Evolutionary conservation across 2,329 filamentous ascomycete genomes (phyloP).

Genomic region (Elsinoe batatas): DNA sequence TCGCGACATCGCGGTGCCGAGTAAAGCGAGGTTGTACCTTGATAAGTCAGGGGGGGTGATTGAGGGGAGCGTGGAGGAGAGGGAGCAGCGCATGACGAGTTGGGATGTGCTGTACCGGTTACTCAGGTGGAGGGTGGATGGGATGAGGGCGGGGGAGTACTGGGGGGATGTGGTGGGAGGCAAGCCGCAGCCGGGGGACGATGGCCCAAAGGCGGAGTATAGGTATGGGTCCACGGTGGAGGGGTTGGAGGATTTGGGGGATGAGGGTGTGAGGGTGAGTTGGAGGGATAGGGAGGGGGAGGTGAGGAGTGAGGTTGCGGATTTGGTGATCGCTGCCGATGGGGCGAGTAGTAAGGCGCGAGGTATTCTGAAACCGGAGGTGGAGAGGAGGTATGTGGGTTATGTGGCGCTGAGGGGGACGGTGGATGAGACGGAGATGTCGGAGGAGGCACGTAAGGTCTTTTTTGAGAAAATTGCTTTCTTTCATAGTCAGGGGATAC

Average conservation of each 20-base stretch:
- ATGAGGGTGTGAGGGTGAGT: constrained; percentile 19
- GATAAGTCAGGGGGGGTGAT: constrained; percentile 23
- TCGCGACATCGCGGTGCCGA: constrained; percentile 24
- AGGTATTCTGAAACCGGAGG: constrained; percentile 20
- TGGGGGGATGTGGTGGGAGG: constrained; percentile 18
- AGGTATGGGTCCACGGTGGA: constrained; percentile 25
- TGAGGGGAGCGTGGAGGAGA: constrained; percentile 22
- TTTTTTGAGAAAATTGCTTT: constrained; percentile 34
- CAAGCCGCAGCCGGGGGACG: constrained; percentile 10
- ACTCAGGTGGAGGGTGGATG: constrained; percentile 38
- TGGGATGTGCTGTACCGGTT: constrained; percentile 40
- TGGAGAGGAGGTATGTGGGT: constrained; percentile 24
- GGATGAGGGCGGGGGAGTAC: constrained; percentile 24
- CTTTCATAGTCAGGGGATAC: constrained; percentile 29
- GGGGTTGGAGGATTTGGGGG: constrained; percentile 17
- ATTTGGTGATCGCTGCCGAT: constrained; percentile 38
- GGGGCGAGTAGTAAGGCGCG: constrained; percentile 27
- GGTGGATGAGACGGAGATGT: constrained; percentile 27
- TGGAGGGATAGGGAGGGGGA: constrained; percentile 21
- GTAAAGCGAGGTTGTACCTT: constrained; percentile 22
- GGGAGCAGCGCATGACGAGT: constrained; percentile 38
- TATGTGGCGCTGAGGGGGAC: constrained; percentile 27
- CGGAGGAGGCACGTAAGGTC: constrained; percentile 22
- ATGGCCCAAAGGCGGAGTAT: constrained; percentile 20
- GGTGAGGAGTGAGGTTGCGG: constrained; percentile 20